Evolutionary conservation across 176 grass and related monocot genomes (phyloP).

Genomic region (Oryza nivara): DNA sequence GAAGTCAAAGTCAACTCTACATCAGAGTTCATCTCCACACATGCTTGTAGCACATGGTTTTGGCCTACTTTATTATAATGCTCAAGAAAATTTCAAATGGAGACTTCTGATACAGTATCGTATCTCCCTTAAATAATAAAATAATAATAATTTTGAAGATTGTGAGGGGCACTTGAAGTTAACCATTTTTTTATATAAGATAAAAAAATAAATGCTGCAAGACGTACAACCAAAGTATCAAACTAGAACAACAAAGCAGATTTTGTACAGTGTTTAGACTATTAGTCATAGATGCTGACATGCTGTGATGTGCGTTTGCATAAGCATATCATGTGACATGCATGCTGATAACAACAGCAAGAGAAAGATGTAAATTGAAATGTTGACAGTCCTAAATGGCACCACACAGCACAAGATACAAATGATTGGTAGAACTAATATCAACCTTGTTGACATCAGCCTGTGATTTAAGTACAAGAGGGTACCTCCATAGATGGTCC

Average conservation of each 20-base stretch:
- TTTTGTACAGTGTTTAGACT: neutral
- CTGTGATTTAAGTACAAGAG: constrained; percentile 30
- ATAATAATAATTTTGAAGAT: neutral
- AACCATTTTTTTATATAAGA: neutral
- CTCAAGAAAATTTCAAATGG: constrained; percentile 23
- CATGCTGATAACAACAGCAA: constrained; percentile 8
- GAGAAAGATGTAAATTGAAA: constrained; percentile 5
- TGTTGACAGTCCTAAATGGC: constrained; percentile 3
- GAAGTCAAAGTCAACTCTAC: constrained; percentile 29
- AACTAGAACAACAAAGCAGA: constrained; percentile 29
- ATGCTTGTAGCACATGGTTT: neutral
- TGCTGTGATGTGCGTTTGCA: neutral
- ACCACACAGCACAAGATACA: constrained; percentile 2
- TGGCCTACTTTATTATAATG: constrained; percentile 11
- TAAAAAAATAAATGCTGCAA: neutral
- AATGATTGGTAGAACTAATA: constrained; percentile 15
- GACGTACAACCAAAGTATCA: neutral
- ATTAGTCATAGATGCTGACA: neutral
- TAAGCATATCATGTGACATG: neutral
- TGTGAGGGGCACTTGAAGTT: neutral
- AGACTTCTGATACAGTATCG: neutral
- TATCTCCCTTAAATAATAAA: neutral
- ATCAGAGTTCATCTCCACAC: neutral
- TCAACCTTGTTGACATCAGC: neutral
- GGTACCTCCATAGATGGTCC: constrained; percentile 89